A percentile compares a stretch with the other conserved stretches of the same genome.
Conservation (phyloP, 129 eudicot genomes). For the Pseudognaphalium luteoalbum region DNA sequence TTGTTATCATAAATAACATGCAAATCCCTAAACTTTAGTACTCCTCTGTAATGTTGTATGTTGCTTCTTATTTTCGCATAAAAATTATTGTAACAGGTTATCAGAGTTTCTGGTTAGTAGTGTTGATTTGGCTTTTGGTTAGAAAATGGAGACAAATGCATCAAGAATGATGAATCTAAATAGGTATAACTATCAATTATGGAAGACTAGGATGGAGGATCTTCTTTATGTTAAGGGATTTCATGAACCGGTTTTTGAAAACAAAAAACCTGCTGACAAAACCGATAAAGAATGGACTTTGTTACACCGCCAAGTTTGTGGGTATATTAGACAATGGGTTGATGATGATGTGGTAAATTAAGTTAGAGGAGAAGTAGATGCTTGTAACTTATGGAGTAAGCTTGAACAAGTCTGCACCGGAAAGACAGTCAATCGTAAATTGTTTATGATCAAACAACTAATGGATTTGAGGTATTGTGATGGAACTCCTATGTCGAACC, state of each 20-base stretch:
- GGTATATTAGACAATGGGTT: constrained; percentile 4
- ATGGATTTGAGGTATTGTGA: neutral
- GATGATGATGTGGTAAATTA: neutral
- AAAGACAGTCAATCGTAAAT: neutral
- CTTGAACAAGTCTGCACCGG: neutral
- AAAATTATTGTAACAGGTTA: no score
- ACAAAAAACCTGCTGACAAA: neutral
- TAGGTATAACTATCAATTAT: neutral
- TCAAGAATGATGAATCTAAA: neutral
- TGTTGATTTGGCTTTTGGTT: neutral
- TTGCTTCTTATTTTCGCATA: no score
- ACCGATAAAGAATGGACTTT: neutral
- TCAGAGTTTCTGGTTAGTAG: no score
- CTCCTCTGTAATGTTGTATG: no score
- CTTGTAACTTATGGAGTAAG: neutral
- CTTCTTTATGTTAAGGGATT: neutral
- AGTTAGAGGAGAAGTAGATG: neutral
- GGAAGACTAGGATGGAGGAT: neutral
- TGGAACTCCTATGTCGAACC: neutral
- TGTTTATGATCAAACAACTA: neutral
- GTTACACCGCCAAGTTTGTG: neutral
- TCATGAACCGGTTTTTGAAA: neutral
- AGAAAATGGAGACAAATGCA: neutral
- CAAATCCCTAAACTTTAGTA: no score
- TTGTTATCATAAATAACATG: no score